Conservation (phyloP, 352 stramenopile species). For the Pythium vanterpoolii region DNA sequence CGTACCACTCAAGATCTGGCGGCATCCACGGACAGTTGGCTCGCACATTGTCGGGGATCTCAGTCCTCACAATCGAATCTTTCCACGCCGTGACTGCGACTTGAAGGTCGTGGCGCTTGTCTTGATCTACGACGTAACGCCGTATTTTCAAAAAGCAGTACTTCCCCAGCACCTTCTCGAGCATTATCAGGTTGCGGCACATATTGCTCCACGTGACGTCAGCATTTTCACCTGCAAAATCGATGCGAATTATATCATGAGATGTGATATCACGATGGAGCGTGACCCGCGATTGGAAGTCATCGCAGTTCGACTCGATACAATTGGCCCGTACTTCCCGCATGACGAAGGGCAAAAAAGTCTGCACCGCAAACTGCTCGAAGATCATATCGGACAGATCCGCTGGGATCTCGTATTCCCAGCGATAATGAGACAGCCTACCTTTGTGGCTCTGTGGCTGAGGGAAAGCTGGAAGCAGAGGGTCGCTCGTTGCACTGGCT, state of each 20-base stretch:
- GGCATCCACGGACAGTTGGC: slow-evolving; percentile 13
- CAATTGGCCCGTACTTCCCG: slow-evolving; percentile 3
- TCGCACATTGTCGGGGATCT: neutral
- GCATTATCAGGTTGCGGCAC: slow-evolving; percentile 15
- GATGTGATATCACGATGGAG: neutral
- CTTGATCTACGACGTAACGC: neutral
- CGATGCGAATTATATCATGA: slow-evolving; percentile 9
- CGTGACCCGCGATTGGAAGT: slow-evolving; percentile 15
- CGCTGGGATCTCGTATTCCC: slow-evolving; percentile 27
- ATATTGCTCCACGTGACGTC: slow-evolving; percentile 7
- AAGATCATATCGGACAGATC: slow-evolving; percentile 27
- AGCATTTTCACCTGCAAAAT: slow-evolving; percentile 3
- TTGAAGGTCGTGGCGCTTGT: neutral
- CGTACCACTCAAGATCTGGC: slow-evolving; percentile 15
- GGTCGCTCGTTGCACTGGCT: neutral
- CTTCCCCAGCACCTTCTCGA: slow-evolving; percentile 21
- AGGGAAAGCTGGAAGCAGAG: neutral
- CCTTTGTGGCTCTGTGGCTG: neutral
- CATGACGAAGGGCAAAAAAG: slow-evolving; percentile 16
- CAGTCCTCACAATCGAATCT: neutral
- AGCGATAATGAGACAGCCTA: no score
- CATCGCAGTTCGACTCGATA: slow-evolving; percentile 6
- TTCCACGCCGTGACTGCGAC: neutral
- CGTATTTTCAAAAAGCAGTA: slow-evolving; percentile 5
- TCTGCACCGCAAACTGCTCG: slow-evolving; percentile 30